Evolutionary conservation across 768 basidiomycete genomes (phyloP).

Genomic region (Termitomyces bulborhizus): DNA sequence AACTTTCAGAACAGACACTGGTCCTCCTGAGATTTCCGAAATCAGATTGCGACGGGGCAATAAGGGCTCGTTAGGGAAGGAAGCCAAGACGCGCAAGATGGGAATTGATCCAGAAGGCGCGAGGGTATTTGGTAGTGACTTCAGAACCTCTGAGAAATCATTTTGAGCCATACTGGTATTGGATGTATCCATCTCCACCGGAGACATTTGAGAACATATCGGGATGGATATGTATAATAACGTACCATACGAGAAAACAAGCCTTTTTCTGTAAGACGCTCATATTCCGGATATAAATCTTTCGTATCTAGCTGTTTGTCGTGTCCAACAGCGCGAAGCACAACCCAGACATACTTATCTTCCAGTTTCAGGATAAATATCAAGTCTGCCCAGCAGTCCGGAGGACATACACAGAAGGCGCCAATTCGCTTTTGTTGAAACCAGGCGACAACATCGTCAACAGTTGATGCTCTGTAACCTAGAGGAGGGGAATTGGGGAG

Average conservation of each 20-base stretch:
- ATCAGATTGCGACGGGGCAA: background rate
- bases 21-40: background rate
- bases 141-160: background rate
- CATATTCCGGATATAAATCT: background rate
- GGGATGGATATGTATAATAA: background rate
- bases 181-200: background rate
- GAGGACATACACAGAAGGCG: background rate
- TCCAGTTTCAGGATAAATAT: background rate
- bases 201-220: background rate
- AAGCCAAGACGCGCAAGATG: background rate
- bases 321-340: background rate
- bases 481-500: conserved; percentile 1
- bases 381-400: background rate
- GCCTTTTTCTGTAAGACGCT: background rate
- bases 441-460: background rate
- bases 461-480: background rate
- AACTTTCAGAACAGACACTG: background rate
- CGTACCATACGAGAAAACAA: background rate
- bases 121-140: background rate
- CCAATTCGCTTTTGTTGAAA: background rate
- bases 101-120: background rate
- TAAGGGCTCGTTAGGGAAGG: background rate
- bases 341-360: background rate
- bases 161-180: background rate
- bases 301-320: background rate